phyloP scores from a whole-genome alignment of 2,329 filamentous ascomycete species.

The Berkeleyomyces basicola region DNA sequence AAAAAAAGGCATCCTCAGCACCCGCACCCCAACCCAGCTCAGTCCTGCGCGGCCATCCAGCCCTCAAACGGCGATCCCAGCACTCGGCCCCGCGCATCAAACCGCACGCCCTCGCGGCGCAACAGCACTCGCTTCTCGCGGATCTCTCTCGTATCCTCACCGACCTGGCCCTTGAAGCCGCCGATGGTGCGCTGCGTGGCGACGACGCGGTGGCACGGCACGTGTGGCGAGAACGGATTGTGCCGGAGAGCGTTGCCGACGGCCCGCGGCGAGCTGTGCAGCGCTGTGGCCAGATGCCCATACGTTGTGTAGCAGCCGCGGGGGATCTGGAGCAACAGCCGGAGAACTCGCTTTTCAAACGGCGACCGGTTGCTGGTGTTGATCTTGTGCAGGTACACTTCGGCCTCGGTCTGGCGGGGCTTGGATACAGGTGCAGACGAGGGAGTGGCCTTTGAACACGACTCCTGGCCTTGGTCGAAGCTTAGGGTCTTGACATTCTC shows the following conservation, averaged over 20 bases:
- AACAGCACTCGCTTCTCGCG: constrained; percentile 48
- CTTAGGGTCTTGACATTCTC: not conserved
- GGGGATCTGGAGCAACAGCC: constrained; percentile 61
- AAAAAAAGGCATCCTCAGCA: not conserved
- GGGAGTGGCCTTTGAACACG: not conserved
- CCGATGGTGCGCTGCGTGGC: constrained; percentile 40
- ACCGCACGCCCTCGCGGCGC: constrained; percentile 44
- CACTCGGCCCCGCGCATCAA: constrained; percentile 43
- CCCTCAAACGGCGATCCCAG: constrained; percentile 37
- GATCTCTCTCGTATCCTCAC: constrained; percentile 41
- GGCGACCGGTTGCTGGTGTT: constrained; percentile 28
- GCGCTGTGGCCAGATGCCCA: constrained; percentile 48
- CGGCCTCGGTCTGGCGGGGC: constrained; percentile 19
- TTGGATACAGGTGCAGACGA: too few relatives aligned
- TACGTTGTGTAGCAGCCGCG: constrained; percentile 63
- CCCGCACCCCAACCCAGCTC: not conserved
- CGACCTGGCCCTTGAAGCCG: constrained; percentile 50
- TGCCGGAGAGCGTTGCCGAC: constrained; percentile 60
- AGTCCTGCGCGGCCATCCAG: constrained; percentile 18
- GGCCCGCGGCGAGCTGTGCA: constrained; percentile 56
- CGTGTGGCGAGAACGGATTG: constrained; percentile 69
- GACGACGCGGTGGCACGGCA: constrained; percentile 70
- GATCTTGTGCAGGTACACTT: constrained; percentile 29
- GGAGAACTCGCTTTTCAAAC: constrained; percentile 51
- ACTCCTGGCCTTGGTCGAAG: not conserved